Conservation (phyloP, 768 basidiomycete species). For the Mycena galericulata region DNA sequence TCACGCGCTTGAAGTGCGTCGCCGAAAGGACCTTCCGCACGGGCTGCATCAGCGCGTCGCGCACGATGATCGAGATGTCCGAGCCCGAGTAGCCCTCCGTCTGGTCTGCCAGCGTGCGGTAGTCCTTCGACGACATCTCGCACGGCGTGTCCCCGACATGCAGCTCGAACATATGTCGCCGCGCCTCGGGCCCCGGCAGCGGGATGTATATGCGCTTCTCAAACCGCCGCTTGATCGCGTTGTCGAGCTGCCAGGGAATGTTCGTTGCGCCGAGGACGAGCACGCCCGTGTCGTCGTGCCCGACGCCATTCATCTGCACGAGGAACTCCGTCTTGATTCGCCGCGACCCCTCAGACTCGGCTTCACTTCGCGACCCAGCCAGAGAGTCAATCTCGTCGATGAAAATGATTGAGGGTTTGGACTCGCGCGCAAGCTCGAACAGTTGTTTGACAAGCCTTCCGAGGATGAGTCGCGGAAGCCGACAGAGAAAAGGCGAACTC, state of each 20-base stretch:
- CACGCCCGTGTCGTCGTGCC: slow-evolving; percentile 96
- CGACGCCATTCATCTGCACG: slow-evolving; percentile 99
- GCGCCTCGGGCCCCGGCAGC: slow-evolving; percentile 91
- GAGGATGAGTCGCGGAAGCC: slow-evolving; percentile 9
- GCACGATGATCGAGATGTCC: slow-evolving; percentile 93
- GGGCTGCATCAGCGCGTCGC: slow-evolving; percentile 98
- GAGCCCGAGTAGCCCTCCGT: slow-evolving; percentile 97
- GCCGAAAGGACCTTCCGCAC: slow-evolving; percentile 96
- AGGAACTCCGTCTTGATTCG: slow-evolving; percentile 98
- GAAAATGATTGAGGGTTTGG: slow-evolving; percentile 98
- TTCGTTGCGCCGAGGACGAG: slow-evolving; percentile 98
- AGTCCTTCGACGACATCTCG: slow-evolving; percentile 82
- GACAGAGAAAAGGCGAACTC: slow-evolving; percentile 40
- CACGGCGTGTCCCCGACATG: slow-evolving; percentile 96
- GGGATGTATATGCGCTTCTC: slow-evolving; percentile 99
- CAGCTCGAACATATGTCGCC: slow-evolving; percentile 96
- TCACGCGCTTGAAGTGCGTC: slow-evolving; percentile 88
- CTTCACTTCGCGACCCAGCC: slow-evolving; percentile 93
- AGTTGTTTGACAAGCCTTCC: slow-evolving; percentile 92
- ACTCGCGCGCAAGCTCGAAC: slow-evolving; percentile 95
- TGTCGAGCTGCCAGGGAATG: slow-evolving; percentile 98
- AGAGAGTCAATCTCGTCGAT: slow-evolving; percentile 99
- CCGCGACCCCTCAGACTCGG: slow-evolving; percentile 97
- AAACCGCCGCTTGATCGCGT: slow-evolving; percentile 98
- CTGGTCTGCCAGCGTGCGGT: slow-evolving; percentile 80